Percentiles rank a stretch among this genome's conserved stretches.
These are phyloP conservation scores for Inga laurina DNA, from an alignment of 306 rosid species.

Conservation along the genomic window DNA sequence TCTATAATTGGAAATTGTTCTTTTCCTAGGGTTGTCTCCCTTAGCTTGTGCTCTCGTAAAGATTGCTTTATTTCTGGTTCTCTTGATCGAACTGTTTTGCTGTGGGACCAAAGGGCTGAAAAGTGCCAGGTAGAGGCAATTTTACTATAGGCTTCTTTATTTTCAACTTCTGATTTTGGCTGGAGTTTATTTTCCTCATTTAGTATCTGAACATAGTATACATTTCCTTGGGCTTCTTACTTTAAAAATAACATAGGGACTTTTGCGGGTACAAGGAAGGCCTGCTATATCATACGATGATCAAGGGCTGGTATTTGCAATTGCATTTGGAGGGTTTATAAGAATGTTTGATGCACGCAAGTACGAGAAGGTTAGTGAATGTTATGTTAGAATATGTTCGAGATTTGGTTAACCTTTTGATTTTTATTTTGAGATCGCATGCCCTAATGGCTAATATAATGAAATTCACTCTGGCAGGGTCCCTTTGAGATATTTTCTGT, in stretches of 20 bases:
- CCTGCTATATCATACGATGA: slow-evolving; percentile 94
- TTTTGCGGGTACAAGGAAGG: slow-evolving; percentile 90
- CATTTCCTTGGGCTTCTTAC: slow-evolving; percentile 30
- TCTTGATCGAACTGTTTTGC: slow-evolving; percentile 87
- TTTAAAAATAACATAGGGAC: slow-evolving; percentile 61
- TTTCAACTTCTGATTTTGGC: slow-evolving; percentile 3
- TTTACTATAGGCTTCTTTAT: slow-evolving; percentile 22
- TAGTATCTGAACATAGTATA: slow-evolving; percentile 29
- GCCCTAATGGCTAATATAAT: slow-evolving; percentile 24
- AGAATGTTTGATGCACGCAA: slow-evolving; percentile 93
- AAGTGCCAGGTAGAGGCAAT: slow-evolving; percentile 79
- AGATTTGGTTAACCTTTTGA: not conserved
- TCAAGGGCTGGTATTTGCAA: slow-evolving; percentile 87
- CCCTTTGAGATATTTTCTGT: slow-evolving; percentile 91
- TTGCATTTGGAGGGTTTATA: slow-evolving; percentile 89
- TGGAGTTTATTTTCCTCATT: not conserved
- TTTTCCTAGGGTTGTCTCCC: slow-evolving; percentile 81
- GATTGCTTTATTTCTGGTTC: slow-evolving; percentile 95
- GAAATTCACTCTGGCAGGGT: slow-evolving; percentile 59
- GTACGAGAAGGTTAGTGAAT: slow-evolving; percentile 75
- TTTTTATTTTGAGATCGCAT: slow-evolving; percentile 27
- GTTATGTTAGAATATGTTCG: slow-evolving; percentile 11
- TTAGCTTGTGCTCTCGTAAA: slow-evolving; percentile 81
- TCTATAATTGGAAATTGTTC: slow-evolving; percentile 6
- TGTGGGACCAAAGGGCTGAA: slow-evolving; percentile 96